A percentile compares a stretch with the other conserved stretches of the same genome.
Evolutionary conservation across 345 rosid genomes (phyloP).

Genomic region (Eucalyptus paniculata): DNA sequence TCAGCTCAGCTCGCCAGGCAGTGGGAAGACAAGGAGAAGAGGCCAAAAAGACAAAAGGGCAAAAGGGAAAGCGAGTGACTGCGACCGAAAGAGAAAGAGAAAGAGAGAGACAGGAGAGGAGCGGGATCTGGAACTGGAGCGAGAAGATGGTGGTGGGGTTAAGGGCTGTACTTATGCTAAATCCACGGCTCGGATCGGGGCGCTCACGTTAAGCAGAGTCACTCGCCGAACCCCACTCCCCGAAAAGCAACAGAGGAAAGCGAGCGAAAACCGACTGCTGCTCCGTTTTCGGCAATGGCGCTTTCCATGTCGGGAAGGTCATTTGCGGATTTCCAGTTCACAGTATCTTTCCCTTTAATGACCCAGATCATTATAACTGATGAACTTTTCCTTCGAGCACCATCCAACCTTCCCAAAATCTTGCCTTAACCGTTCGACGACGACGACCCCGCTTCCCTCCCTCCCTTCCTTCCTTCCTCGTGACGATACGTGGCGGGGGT

Average conservation of each 20-base stretch:
- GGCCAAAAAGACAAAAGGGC: not conserved
- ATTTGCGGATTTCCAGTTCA: not conserved
- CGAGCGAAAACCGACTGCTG: not conserved
- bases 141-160: not conserved
- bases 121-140: slow-evolving; percentile 1
- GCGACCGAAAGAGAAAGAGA: not conserved
- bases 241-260: not conserved
- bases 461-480: not conserved
- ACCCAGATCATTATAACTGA: not conserved
- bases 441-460: not conserved
- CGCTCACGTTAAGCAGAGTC: not conserved
- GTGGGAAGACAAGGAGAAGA: not conserved
- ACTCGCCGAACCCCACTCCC: not conserved
- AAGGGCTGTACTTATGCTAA: not conserved
- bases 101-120: slow-evolving; percentile 1
- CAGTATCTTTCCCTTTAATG: not conserved
- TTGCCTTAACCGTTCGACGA: not conserved
- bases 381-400: not conserved
- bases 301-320: not conserved
- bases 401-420: not conserved
- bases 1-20: not conserved
- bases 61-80: not conserved
- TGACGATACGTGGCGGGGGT: not conserved
- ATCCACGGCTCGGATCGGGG: not conserved
- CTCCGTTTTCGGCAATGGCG: not conserved